A percentile compares a stretch with the other conserved stretches of the same genome.
Evolutionary conservation across 192 early-diverging fungal genomes (phyloP).

Genomic region (Pilaira anomala): DNA sequence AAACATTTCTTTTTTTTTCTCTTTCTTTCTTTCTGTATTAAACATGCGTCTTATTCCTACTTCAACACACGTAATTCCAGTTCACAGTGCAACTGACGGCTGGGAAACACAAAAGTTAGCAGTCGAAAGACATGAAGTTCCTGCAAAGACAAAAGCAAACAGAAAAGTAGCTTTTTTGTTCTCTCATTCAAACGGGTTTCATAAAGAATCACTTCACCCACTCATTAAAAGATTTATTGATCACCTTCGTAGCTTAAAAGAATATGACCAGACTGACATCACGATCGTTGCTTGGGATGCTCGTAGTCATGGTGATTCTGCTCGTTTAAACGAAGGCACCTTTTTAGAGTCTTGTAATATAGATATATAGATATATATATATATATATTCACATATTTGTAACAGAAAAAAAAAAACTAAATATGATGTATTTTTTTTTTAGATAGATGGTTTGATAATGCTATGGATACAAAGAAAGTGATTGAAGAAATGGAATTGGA

Average conservation of each 20-base stretch:
- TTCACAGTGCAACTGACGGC: conserved; percentile 3
- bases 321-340: conserved; percentile 42
- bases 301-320: conserved; percentile 58
- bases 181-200: conserved; percentile 58
- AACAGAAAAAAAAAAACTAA: neutral
- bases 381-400: neutral
- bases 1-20: too few species aligned
- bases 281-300: conserved; percentile 53
- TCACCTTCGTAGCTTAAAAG: conserved; percentile 12
- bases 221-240: conserved; percentile 37
- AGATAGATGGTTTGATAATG: conserved; percentile 55
- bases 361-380: neutral
- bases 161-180: conserved; percentile 39
- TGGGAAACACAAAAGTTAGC: conserved; percentile 16
- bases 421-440: neutral
- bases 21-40: too few species aligned
- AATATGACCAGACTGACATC: conserved; percentile 16
- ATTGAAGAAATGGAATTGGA: conserved; percentile 39
- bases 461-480: conserved; percentile 45
- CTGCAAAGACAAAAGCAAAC: neutral
- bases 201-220: conserved; percentile 58
- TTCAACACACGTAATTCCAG: conserved; percentile 13
- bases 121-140: conserved; percentile 22
- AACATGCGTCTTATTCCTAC: conserved; percentile 11
- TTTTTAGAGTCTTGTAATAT: neutral